Evolutionary conservation across 1,284 basidiomycete species (phyloP), one percentile per base, ranked within the genome.

Genomic region (Ganoderma leucocontextum): DNA sequence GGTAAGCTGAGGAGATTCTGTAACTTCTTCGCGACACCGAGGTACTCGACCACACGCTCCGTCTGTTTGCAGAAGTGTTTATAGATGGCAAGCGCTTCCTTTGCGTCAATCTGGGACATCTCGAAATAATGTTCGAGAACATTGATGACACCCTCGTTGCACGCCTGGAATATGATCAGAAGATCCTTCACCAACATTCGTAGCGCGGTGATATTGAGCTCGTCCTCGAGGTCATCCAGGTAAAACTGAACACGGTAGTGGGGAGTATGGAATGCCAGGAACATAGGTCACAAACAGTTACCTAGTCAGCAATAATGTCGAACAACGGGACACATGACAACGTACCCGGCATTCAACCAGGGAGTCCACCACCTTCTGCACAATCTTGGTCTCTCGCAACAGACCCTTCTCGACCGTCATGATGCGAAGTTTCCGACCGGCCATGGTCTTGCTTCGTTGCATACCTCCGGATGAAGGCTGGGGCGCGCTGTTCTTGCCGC

Each of bases 91-190:
- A 99, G 88, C 2, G 98, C 94, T 44, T 94, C 90, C 64, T 89
- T 85, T 0, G 97, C 98, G 79, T 99, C 97, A 29, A 91, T 82
- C 73, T 95, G 93, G 4, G 96, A 95, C 98, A 99, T 99, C 78
- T 99, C 97, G 78, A 99, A 99, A 82, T 99, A 99, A 82, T 98
- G 94, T 78, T 99, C 98, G 62, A 98, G 86, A 44, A 99, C 91
- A 79, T 99, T 99, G 82, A 98, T 98, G 60, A 99, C 95, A 66
- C 97, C 97, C 78, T 99, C 97, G 76, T 99, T 99, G 69, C 96
- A 93, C 3, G 95, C 96, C 77, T 98, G 97, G 80, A 99, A 99
- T 22, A 99, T 85, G 66, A 98, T 94, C 60, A 99, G 86, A 8
- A 99, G 86, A 79, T 99, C 98, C 78, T 99, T 99, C 73, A 99